A percentile compares a stretch with the other conserved stretches of the same genome.
phyloP scores from a whole-genome alignment of 345 rosid species.

The Moricandia moricandioides region DNA sequence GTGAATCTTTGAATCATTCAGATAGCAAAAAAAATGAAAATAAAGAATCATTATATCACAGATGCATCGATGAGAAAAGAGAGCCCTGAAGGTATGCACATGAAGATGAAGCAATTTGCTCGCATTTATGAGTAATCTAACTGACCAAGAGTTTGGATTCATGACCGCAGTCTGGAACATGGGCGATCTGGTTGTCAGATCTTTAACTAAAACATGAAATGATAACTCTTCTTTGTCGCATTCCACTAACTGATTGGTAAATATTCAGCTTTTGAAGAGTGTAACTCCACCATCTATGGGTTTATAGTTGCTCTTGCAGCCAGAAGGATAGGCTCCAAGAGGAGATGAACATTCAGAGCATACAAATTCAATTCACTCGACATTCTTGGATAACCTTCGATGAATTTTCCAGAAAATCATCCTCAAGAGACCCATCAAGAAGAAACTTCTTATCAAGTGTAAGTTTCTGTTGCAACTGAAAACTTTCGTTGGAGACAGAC shows the following conservation, averaged over 20 bases:
- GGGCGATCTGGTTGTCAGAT: constrained; percentile 59
- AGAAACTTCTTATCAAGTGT: constrained; percentile 54
- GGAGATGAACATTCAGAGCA: constrained; percentile 67
- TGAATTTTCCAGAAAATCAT: constrained; percentile 76
- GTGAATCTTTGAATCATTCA: background rate
- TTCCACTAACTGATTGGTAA: constrained; percentile 59
- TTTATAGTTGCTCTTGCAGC: constrained; percentile 25
- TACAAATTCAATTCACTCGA: constrained; percentile 62
- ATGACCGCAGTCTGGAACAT: constrained; percentile 58
- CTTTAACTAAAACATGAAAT: constrained; percentile 67
- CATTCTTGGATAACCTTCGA: constrained; percentile 35
- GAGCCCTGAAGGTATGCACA: constrained; percentile 54
- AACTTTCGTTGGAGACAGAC: background rate
- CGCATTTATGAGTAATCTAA: constrained; percentile 12
- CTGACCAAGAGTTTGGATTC: constrained; percentile 48
- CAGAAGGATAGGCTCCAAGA: constrained; percentile 77
- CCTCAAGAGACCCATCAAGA: constrained; percentile 81
- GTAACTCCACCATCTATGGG: constrained; percentile 77
- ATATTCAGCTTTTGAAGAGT: constrained; percentile 64
- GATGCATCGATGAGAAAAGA: constrained; percentile 47
- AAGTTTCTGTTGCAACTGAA: constrained; percentile 27
- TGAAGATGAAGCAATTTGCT: constrained; percentile 41
- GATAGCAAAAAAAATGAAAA: no score
- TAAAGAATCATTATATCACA: background rate
- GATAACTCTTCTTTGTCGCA: constrained; percentile 80